Evolutionary conservation across 108 stramenopile genomes (phyloP).

Genomic region (Mediolabrus comicus): DNA sequence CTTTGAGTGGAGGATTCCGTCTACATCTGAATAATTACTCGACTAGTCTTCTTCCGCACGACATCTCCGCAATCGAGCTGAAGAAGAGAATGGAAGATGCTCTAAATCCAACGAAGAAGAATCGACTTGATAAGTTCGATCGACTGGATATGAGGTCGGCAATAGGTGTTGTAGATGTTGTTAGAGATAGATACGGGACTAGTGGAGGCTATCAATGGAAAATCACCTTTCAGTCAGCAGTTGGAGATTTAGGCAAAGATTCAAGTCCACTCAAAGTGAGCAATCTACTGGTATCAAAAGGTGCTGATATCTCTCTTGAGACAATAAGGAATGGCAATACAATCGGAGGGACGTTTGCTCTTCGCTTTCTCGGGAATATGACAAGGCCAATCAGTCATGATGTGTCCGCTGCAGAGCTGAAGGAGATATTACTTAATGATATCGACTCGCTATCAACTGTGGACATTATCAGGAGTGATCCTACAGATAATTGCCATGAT

Average conservation of each 20-base stretch:
- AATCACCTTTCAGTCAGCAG: constrained; percentile 54
- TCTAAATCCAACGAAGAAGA: constrained; percentile 41
- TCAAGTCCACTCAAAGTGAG: constrained; percentile 21
- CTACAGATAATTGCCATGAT: constrained; percentile 51
- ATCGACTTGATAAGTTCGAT: constrained; percentile 40
- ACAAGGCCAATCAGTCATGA: constrained; percentile 44
- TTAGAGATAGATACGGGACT: constrained; percentile 24
- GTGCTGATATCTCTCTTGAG: constrained; percentile 39
- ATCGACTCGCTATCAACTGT: constrained; percentile 23
- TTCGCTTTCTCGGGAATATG: constrained; percentile 51
- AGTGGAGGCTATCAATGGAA: constrained; percentile 58
- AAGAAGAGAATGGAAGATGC: constrained; percentile 42
- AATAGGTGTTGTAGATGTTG: constrained; percentile 42
- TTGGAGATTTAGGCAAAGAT: constrained; percentile 43
- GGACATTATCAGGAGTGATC: constrained; percentile 33
- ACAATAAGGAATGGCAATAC: constrained; percentile 61
- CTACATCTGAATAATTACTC: constrained; percentile 41
- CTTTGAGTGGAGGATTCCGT: constrained; percentile 53
- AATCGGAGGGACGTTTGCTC: constrained; percentile 64
- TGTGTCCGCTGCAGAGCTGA: constrained; percentile 37
- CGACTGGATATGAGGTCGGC: constrained; percentile 33
- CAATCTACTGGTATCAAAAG: constrained; percentile 54
- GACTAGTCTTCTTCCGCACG: constrained; percentile 40
- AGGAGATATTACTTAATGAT: constrained; percentile 26
- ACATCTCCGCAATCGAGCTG: constrained; percentile 39